Conservation (phyloP, 768 basidiomycete species). For the Kwoniella newhampshirensis region DNA sequence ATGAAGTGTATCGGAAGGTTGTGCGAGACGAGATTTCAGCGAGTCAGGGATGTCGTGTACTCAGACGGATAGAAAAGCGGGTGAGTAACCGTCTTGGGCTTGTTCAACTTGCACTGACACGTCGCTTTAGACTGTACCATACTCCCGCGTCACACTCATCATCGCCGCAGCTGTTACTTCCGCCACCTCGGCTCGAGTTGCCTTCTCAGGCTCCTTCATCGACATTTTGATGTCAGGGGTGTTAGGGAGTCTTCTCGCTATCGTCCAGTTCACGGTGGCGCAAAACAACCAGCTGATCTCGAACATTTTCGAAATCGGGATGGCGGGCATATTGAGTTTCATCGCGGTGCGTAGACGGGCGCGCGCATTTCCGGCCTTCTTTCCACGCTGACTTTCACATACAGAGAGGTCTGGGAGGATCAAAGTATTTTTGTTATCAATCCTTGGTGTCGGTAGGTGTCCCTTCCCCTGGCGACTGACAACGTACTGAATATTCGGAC, state of each 20-base stretch:
- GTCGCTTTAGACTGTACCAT: constrained; percentile 22
- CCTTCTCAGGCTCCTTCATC: constrained; percentile 43
- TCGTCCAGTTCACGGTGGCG: constrained; percentile 34
- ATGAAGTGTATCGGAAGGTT: constrained; percentile 43
- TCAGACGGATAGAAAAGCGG: constrained; percentile 35
- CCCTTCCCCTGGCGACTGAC: background rate
- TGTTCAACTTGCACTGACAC: background rate
- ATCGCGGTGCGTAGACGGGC: constrained; percentile 35
- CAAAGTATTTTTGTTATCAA: constrained; percentile 36
- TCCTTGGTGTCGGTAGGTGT: constrained; percentile 37
- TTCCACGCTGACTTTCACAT: background rate
- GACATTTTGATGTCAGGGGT: constrained; percentile 41
- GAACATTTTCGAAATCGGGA: constrained; percentile 44
- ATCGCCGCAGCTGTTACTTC: constrained; percentile 32
- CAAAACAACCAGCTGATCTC: constrained; percentile 30
- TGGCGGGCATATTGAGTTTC: constrained; percentile 42
- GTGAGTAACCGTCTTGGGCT: constrained; percentile 9
- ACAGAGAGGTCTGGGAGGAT: constrained; percentile 18
- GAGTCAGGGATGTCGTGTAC: constrained; percentile 35
- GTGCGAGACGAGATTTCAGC: constrained; percentile 45
- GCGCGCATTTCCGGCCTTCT: background rate
- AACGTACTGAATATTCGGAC: background rate
- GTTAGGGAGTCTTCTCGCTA: constrained; percentile 31
- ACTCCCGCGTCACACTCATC: constrained; percentile 26
- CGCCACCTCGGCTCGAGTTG: constrained; percentile 37